phyloP scores from a whole-genome alignment of 2,329 filamentous ascomycete genomes.

The Fusarium sp. region DNA sequence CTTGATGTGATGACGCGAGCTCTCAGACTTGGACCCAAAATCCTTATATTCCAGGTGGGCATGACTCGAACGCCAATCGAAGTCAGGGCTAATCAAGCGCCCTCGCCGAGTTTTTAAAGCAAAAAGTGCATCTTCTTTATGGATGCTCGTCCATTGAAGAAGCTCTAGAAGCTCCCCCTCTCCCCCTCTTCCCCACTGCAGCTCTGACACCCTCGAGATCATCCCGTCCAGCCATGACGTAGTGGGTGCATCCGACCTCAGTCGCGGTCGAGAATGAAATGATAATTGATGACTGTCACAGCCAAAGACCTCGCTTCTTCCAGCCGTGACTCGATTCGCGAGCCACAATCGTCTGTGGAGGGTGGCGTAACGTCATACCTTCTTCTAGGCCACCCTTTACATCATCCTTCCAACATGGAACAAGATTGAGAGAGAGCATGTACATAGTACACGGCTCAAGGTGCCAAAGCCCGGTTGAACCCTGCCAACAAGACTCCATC shows the following conservation, averaged over 20 bases:
- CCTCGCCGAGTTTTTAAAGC: not conserved
- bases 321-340: not conserved
- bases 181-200: not conserved
- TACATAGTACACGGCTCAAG: not conserved
- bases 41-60: not conserved
- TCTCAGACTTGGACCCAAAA: not conserved
- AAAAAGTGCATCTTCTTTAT: not conserved
- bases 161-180: slow-evolving; percentile 5
- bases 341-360: slow-evolving; percentile 11
- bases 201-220: not conserved
- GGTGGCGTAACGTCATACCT: slow-evolving; percentile 31
- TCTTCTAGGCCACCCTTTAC: slow-evolving; percentile 24
- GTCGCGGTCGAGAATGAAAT: not conserved
- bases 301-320: slow-evolving; percentile 2
- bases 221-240: slow-evolving; percentile 22
- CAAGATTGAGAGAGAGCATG: slow-evolving; percentile 2
- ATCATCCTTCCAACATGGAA: slow-evolving; percentile 26
- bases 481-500: slow-evolving; percentile 13
- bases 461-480: too few species aligned
- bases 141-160: not conserved
- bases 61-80: slow-evolving; percentile 14
- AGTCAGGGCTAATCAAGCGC: slow-evolving; percentile 4
- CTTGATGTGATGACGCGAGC: slow-evolving; percentile 19
- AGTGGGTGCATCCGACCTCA: slow-evolving; percentile 9
- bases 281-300: too few species aligned